Evolutionary conservation across 1,284 basidiomycete genomes (phyloP), one percentile per base, ranked within the genome.

Genomic region (Apiotrichum porosum): DNA sequence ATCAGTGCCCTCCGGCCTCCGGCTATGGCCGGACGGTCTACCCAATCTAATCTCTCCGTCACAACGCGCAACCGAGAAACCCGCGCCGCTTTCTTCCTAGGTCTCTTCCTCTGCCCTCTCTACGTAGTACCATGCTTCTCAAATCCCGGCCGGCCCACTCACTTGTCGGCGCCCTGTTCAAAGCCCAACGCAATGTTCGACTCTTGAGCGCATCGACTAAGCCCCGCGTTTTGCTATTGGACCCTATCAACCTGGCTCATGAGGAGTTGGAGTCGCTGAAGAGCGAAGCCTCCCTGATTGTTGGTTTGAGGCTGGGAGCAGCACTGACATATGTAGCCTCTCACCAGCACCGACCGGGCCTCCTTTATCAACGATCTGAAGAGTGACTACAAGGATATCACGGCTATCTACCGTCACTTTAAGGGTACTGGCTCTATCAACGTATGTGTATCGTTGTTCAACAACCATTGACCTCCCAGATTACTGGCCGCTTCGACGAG

Each of bases 331-430:
- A 26, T 9, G 23, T 33, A 63, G 62, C 50, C 42, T 12, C 43
- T 56, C 17, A 50, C 39, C 15, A 60, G 60, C 38, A 44, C 34
- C 14, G 44, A 46, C 18, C 42, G 62, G 4, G 41, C 44, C 3
- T 44, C 58, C 5, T 64, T 64, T 37, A 15, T 62, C 5, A 13
- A 23, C 5, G 62, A 64, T 37, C 49, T 58, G 9, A 31, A 41
- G 10, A 42, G 43, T 3, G 48, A 54, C 15, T 60, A 63, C 38
- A 35, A 41, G 17, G 51, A 49, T 31, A 48, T 61, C 6, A 30
- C 40, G 5, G 61, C 52, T 12, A 61, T 63, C 21, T 63, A 63
- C 31, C 41, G 61, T 2, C 61, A 63, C 33, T 62, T 62, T 50
- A 63, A 63, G 37, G 61, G 54, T 8, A 56, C 59, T 0, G 55